Evolutionary conservation across 2,329 filamentous ascomycete genomes (phyloP), one percentile per base, ranked within the genome.

Genomic region (Ophiocordyceps camponoti-rufipedis): DNA sequence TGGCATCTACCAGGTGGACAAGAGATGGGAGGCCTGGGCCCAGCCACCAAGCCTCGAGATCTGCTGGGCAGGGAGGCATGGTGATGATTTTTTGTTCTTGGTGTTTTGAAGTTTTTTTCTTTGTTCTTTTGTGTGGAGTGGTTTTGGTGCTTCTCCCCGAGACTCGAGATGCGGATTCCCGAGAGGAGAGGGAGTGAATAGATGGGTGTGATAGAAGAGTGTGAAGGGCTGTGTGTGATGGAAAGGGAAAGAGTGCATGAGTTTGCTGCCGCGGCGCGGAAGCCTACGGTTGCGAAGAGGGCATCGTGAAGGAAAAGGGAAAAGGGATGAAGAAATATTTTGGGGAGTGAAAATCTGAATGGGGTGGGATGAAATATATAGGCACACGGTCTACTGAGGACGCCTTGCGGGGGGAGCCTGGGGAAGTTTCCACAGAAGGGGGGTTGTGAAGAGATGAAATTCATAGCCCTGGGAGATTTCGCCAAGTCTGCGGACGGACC

Each of bases 41-140:
- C 31, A 61, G 53, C 62, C 62, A 64, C 56, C 60, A 63, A 29
- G 52, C 45, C 47, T 62, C 55, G 14, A 63, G 52, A 42, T 62
- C 56, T 14, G 56, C 48, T 5, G 57, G 49, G 44, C 52, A 54
- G 4, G 54, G 52, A 28, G 56, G 55, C 62, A 64, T 64, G 13
- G 28, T 43, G 42, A 43, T 19, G n/a, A 1, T 39, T 39, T 39
- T 9, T n/a, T 19, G 3, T 18, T 18, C 16, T 19, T 5, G 32
- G 13, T 8, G 11, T 11, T 29, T 5, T 29, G 28, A 10, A 29
- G 29, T 14, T 23, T 44, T 31, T 9, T 9, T 39, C 5, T 18
- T 39, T 18, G 5, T 16, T 38, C 16, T 14, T 14, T 5, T 9
- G 35, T 38, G n/a, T 19, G 29, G 2, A 12, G 12, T 39, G 18